A percentile compares a stretch with the other conserved stretches of the same genome.
These are phyloP conservation scores for Globisporangium cylindrosporum DNA, from an alignment of 352 stramenopile genomes.

Conservation along the genomic window DNA sequence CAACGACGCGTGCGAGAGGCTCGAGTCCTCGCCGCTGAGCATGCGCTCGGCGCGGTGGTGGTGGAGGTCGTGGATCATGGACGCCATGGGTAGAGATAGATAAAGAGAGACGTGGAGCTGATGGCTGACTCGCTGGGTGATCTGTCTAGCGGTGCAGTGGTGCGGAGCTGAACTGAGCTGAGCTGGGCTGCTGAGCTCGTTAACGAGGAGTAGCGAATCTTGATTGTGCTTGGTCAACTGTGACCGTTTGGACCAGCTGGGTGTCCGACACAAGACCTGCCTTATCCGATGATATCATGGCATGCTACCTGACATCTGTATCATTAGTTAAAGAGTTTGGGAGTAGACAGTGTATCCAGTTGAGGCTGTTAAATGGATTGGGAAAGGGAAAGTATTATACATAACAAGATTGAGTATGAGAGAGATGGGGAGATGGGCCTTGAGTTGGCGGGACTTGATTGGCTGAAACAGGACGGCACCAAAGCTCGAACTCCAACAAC, in stretches of 20 bases:
- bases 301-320: too few relatives aligned
- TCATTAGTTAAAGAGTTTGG: too few relatives aligned
- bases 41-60: slow-evolving; percentile 3
- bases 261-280: too few relatives aligned
- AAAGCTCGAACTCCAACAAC: not conserved
- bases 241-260: not conserved
- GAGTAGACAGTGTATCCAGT: too few relatives aligned
- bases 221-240: not conserved
- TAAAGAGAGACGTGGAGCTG: too few relatives aligned
- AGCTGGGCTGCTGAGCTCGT: not conserved
- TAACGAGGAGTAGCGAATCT: not conserved
- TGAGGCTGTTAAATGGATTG: not conserved
- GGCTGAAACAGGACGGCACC: not conserved
- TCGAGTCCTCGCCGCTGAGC: slow-evolving; percentile 20
- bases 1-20: slow-evolving; percentile 22
- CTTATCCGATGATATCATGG: too few relatives aligned
- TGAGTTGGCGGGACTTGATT: not conserved
- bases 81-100: not conserved
- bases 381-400: not conserved
- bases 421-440: not conserved
- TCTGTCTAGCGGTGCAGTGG: too few relatives aligned
- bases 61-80: not conserved
- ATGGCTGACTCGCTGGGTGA: too few relatives aligned
- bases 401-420: not conserved
- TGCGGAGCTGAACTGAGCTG: too few relatives aligned